Evolutionary conservation across 768 basidiomycete genomes (phyloP).

Genomic region (Agaricus subrufescens): DNA sequence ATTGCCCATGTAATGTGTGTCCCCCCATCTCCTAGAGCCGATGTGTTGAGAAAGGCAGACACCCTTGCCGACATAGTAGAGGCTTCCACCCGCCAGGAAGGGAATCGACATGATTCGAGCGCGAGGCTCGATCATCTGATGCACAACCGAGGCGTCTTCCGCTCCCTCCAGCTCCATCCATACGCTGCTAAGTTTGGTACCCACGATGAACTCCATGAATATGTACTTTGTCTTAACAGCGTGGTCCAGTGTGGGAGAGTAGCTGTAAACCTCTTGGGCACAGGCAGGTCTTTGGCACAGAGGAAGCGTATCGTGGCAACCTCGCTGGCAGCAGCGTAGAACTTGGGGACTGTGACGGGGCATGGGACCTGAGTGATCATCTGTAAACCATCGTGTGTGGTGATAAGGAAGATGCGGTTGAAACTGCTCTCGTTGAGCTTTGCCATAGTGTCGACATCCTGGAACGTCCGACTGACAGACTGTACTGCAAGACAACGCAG

Average conservation of each 20-base stretch:
- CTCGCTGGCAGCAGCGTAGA: slow-evolving; percentile 37
- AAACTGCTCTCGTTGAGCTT: slow-evolving; percentile 46
- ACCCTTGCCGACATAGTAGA: slow-evolving; percentile 34
- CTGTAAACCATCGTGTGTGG: slow-evolving; percentile 27
- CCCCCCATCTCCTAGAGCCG: too few relatives aligned
- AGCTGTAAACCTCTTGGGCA: slow-evolving; percentile 37
- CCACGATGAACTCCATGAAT: slow-evolving; percentile 39
- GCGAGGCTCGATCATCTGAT: slow-evolving; percentile 43
- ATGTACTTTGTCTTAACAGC: slow-evolving; percentile 42
- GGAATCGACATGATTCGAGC: slow-evolving; percentile 35
- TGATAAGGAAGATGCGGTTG: slow-evolving; percentile 36
- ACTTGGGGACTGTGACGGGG: slow-evolving; percentile 30
- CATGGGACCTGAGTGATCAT: slow-evolving; percentile 40
- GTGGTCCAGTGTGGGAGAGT: slow-evolving; percentile 35
- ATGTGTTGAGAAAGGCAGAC: too few relatives aligned
- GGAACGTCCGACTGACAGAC: slow-evolving; percentile 30
- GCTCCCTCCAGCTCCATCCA: slow-evolving; percentile 20
- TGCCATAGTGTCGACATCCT: slow-evolving; percentile 28
- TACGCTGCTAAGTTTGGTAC: slow-evolving; percentile 35
- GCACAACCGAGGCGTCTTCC: slow-evolving; percentile 36
- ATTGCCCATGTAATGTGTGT: too few relatives aligned
- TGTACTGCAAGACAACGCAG: slow-evolving; percentile 42
- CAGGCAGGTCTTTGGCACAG: slow-evolving; percentile 32
- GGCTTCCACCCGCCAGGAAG: slow-evolving; percentile 40
- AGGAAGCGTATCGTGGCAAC: slow-evolving; percentile 40